phyloP scores from a whole-genome alignment of 148 eudicot genomes.

The Fallopia convolvulus region DNA sequence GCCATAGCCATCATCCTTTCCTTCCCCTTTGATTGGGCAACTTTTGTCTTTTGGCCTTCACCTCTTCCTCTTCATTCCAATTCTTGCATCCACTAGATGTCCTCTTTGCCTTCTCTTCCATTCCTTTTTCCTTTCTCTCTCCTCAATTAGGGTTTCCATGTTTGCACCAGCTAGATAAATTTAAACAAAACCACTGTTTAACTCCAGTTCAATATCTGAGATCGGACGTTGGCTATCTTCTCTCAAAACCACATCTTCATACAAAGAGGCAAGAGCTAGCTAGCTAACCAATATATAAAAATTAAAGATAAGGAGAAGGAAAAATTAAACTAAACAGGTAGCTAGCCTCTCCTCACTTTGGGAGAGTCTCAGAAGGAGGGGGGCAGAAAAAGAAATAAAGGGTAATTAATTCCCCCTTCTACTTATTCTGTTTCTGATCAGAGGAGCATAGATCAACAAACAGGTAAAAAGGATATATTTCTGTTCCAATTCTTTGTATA shows the following conservation, averaged over 20 bases:
- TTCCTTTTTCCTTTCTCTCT: constrained; percentile 4
- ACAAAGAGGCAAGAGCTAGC: not conserved
- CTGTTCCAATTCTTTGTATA: not conserved
- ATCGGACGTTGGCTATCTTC: not conserved
- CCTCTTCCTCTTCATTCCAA: constrained; percentile 9
- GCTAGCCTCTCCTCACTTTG: not conserved
- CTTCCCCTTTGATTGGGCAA: not conserved
- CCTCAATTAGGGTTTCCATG: constrained; percentile 9
- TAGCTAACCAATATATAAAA: not conserved
- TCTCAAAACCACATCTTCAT: not conserved
- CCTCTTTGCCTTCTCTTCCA: constrained; percentile 12
- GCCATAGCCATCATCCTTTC: not conserved
- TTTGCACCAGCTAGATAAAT: not conserved
- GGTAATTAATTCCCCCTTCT: not conserved
- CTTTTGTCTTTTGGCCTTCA: constrained; percentile 9
- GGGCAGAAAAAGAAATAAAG: not conserved
- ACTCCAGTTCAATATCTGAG: constrained; percentile 4
- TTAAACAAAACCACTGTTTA: not conserved
- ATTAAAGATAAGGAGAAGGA: not conserved
- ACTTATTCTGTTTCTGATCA: not conserved
- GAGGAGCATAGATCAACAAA: constrained; percentile 2
- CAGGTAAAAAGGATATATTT: constrained; percentile 8
- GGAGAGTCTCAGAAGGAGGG: not conserved
- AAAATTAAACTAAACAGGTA: not conserved
- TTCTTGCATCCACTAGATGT: constrained; percentile 12